phyloP scores from a whole-genome alignment of 2,329 filamentous ascomycete species.

The Diaporthe batatas region DNA sequence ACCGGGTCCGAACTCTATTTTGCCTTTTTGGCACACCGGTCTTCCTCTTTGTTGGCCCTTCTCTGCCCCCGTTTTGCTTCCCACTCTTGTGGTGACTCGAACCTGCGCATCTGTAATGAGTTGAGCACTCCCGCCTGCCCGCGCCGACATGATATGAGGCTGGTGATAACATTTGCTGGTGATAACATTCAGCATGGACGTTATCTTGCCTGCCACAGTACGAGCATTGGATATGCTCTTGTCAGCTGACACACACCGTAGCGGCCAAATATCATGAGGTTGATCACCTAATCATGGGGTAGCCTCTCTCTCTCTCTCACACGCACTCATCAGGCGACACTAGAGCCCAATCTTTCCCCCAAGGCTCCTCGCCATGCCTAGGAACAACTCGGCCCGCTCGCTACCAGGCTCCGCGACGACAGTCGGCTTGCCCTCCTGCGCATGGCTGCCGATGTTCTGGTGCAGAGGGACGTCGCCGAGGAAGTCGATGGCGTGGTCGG shows the following conservation, averaged over 20 bases:
- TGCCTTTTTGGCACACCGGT: background rate
- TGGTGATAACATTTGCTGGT: too few species aligned
- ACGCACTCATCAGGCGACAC: background rate
- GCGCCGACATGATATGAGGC: too few species aligned
- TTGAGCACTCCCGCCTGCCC: background rate
- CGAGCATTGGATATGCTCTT: too few species aligned
- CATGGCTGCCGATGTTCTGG: slow-evolving; percentile 86
- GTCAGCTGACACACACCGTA: too few species aligned
- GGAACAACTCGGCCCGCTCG: slow-evolving; percentile 78
- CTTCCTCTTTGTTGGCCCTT: background rate
- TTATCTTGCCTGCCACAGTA: too few species aligned
- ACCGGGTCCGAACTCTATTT: slow-evolving; percentile 34
- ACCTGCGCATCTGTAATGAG: background rate
- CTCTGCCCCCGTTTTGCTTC: background rate
- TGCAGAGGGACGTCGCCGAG: slow-evolving; percentile 92
- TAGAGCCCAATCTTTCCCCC: slow-evolving; percentile 59
- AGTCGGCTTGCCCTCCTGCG: slow-evolving; percentile 88
- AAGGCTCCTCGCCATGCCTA: slow-evolving; percentile 74
- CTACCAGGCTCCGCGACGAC: slow-evolving; percentile 88
- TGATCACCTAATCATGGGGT: too few species aligned
- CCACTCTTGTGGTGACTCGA: background rate
- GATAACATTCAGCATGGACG: too few species aligned
- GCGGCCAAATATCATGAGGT: too few species aligned
- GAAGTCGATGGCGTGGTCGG: slow-evolving; percentile 80
- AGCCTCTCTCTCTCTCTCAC: too few species aligned